phyloP scores from a whole-genome alignment of 2,329 filamentous ascomycete genomes.

The Allantophomopsis lycopodina region DNA sequence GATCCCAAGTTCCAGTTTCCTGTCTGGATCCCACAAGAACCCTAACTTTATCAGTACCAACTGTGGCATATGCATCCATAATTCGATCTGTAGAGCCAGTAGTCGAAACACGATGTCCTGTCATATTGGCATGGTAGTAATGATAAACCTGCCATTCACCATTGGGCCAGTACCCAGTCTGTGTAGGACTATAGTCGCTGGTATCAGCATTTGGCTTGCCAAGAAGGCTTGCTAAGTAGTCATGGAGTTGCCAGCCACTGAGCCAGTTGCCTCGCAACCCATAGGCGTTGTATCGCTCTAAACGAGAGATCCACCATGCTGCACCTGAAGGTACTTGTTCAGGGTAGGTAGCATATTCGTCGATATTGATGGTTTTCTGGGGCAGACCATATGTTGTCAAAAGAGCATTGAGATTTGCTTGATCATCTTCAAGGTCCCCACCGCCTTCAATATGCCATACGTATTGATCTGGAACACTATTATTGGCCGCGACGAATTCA shows the following conservation, averaged over 20 bases:
- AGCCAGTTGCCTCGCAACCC: conserved; percentile 33
- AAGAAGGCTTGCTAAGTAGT: conserved; percentile 27
- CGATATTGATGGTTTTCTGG: conserved; percentile 26
- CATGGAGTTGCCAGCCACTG: conserved; percentile 24
- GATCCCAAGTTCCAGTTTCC: conserved; percentile 18
- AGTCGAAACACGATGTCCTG: conserved; percentile 23
- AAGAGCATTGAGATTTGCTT: conserved; percentile 13
- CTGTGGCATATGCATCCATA: conserved; percentile 24
- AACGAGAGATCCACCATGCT: conserved; percentile 30
- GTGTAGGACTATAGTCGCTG: conserved; percentile 11
- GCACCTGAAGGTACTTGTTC: conserved; percentile 27
- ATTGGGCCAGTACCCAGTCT: conserved; percentile 22
- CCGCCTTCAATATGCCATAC: conserved; percentile 26
- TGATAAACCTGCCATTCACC: conserved; percentile 32
- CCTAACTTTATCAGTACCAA: conserved; percentile 17
- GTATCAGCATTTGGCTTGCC: conserved; percentile 16
- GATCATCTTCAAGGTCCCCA: conserved; percentile 15
- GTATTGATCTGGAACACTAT: conserved; percentile 27
- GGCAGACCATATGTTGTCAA: conserved; percentile 18
- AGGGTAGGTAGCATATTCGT: conserved; percentile 28
- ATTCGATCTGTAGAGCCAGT: conserved; percentile 19
- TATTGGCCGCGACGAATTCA: conserved; percentile 19
- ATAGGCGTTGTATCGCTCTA: conserved; percentile 27
- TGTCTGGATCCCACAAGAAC: conserved; percentile 21
- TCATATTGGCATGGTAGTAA: conserved; percentile 30